These are phyloP conservation scores for Ganoderma sinense DNA, from an alignment of 1,284 basidiomycete genomes.

Conservation along the genomic window DNA sequence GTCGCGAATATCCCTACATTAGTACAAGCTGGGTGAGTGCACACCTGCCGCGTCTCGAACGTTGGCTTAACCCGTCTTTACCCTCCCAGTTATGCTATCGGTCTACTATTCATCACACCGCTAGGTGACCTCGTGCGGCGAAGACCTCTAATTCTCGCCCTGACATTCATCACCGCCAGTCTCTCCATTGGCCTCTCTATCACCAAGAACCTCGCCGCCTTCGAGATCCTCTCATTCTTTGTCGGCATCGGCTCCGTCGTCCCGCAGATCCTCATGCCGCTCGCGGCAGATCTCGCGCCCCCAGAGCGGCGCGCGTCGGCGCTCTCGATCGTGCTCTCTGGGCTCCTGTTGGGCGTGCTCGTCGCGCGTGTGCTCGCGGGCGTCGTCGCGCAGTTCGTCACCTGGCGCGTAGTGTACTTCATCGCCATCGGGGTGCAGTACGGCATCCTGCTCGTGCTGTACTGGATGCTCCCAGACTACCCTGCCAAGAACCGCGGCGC, in stretches of 20 bases:
- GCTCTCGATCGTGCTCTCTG: slow-evolving; percentile 58
- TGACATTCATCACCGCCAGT: slow-evolving; percentile 46
- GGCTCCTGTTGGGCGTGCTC: slow-evolving; percentile 57
- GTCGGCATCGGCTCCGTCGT: slow-evolving; percentile 52
- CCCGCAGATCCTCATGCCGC: slow-evolving; percentile 55
- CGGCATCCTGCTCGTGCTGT: slow-evolving; percentile 47
- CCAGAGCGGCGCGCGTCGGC: slow-evolving; percentile 54
- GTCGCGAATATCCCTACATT: slow-evolving; percentile 64
- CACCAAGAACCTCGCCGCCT: slow-evolving; percentile 48
- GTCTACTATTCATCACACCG: slow-evolving; percentile 59
- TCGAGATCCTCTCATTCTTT: slow-evolving; percentile 56
- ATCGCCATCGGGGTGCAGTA: slow-evolving; percentile 51
- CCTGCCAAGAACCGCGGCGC: slow-evolving; percentile 52
- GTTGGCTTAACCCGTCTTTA: neutral
- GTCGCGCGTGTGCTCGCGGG: slow-evolving; percentile 57
- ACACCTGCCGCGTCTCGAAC: neutral
- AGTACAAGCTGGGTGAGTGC: slow-evolving; percentile 52
- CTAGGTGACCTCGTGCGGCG: slow-evolving; percentile 61
- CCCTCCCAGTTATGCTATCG: slow-evolving; percentile 50
- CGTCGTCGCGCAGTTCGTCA: slow-evolving; percentile 52
- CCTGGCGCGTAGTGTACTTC: slow-evolving; percentile 58
- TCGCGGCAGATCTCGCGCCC: slow-evolving; percentile 62
- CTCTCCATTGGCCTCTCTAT: slow-evolving; percentile 57
- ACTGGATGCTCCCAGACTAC: slow-evolving; percentile 57
- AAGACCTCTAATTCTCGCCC: slow-evolving; percentile 53